Conservation (phyloP, 331 rosid genomes). For the Pyrus hybrid region DNA sequence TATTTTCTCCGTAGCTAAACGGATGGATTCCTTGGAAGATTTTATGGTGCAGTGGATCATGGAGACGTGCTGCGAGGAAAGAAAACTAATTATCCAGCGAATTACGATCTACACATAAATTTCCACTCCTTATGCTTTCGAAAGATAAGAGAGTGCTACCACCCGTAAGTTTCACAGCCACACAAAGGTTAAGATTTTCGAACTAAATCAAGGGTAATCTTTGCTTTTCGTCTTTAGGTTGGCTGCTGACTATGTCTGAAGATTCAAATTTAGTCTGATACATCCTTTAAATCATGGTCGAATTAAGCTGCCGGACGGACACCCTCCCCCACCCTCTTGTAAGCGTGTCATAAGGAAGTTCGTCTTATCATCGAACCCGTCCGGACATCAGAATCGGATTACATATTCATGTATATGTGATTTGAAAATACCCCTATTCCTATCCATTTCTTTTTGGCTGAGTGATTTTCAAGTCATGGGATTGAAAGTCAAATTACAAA, state of each 20-base stretch:
- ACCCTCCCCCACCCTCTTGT: too few species aligned
- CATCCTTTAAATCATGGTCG: neutral
- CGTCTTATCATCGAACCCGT: too few species aligned
- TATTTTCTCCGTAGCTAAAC: too few species aligned
- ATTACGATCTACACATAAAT: neutral
- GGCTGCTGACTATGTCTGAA: neutral
- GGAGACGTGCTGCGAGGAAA: neutral
- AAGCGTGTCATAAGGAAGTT: too few species aligned
- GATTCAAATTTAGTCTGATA: neutral
- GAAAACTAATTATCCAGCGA: neutral
- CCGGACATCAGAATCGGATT: too few species aligned
- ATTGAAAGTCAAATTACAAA: too few species aligned
- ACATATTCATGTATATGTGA: too few species aligned
- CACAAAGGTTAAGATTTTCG: neutral
- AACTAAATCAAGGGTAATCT: neutral
- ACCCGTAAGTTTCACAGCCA: neutral
- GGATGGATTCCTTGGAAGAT: neutral
- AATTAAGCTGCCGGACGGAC: neutral
- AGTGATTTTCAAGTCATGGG: too few species aligned
- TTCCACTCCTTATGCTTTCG: neutral
- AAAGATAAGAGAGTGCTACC: neutral
- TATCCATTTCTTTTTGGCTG: too few species aligned
- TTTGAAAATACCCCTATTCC: too few species aligned
- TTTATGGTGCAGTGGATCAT: neutral
- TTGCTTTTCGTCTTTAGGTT: neutral